phyloP scores from a whole-genome alignment of 257 asterid species.

The Forsythia viridissima region DNA sequence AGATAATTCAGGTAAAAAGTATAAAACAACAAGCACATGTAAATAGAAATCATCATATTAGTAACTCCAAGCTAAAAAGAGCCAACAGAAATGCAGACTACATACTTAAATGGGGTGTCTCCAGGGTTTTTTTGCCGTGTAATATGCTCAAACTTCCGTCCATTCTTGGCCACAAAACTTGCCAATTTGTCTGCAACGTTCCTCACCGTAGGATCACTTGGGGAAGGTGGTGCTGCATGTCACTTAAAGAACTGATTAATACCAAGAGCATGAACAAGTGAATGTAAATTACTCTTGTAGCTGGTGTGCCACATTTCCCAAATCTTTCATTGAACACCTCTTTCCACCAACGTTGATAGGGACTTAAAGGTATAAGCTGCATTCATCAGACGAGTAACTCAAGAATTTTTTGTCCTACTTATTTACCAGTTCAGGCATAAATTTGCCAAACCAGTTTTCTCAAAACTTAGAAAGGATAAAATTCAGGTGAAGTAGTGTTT shows the following conservation, averaged over 20 bases:
- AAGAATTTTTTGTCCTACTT: slow-evolving; percentile 49
- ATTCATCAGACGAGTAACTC: slow-evolving; percentile 74
- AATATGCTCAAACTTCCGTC: slow-evolving; percentile 87
- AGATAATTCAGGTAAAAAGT: too few relatives aligned
- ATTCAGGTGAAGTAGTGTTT: not conserved
- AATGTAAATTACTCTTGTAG: slow-evolving; percentile 85
- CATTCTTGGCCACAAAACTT: slow-evolving; percentile 95
- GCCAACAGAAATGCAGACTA: slow-evolving; percentile 15
- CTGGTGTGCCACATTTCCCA: slow-evolving; percentile 80
- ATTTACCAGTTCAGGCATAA: slow-evolving; percentile 29
- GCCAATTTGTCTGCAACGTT: slow-evolving; percentile 90
- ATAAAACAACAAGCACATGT: too few relatives aligned
- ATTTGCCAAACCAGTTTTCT: slow-evolving; percentile 29
- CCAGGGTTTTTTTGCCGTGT: slow-evolving; percentile 96
- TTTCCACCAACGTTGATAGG: slow-evolving; percentile 69
- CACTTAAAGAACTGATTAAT: slow-evolving; percentile 94
- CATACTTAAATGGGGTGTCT: slow-evolving; percentile 93
- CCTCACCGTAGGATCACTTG: slow-evolving; percentile 95
- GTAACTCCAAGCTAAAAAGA: not conserved
- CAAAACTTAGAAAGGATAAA: slow-evolving; percentile 10
- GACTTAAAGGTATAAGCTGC: slow-evolving; percentile 73
- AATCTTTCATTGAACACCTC: slow-evolving; percentile 83
- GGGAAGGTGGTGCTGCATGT: slow-evolving; percentile 90
- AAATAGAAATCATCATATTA: too few relatives aligned
- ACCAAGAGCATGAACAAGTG: slow-evolving; percentile 84